A percentile compares a stretch with the other conserved stretches of the same genome.
These are phyloP conservation scores for Triticum aestivum DNA, from an alignment of 176 grass and related monocot genomes.

Conservation along the genomic window IWGSC_CS_RefSeq_v2.1 NC_057808.1:328621509-328622008, in stretches of 20 bases:
- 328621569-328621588: too few relatives aligned
- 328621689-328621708: neutral
- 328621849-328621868: neutral
- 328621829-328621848: too few relatives aligned
- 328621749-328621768: neutral
- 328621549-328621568: too few relatives aligned
- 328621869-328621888: neutral
- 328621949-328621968: neutral
- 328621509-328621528: too few relatives aligned
- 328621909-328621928: neutral
- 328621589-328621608: too few relatives aligned
- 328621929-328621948: neutral
- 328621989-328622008: neutral
- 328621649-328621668: conserved; percentile 7
- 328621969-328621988: neutral
- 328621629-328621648: neutral
- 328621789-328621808: neutral
- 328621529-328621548: too few relatives aligned
- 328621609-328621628: too few relatives aligned
- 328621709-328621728: neutral
- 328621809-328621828: neutral
- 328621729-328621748: neutral
- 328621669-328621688: neutral
- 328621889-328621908: neutral
- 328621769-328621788: neutral